Evolutionary conservation across 2,329 filamentous ascomycete genomes (phyloP), one percentile per base, ranked within the genome.

Genomic region (Monosporascus cannonballus): DNA sequence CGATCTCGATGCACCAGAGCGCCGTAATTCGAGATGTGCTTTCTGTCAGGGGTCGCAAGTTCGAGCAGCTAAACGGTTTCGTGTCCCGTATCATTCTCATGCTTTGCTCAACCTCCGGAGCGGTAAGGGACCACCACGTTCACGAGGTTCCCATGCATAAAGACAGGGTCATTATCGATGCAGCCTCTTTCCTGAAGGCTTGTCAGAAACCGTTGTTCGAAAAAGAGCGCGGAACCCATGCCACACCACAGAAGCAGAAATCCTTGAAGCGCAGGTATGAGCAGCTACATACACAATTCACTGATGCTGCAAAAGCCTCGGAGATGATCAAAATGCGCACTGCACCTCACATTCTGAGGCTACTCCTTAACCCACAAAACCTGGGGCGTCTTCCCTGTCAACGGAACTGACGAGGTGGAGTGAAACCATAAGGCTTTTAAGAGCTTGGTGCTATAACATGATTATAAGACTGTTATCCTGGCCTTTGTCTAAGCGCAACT

Each of bases 401-500:
- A 27, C 20, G 22, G 42, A 9, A 6, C 25, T 7, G 22, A 6
- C 15, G 42, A 27, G 20, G 25, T 45, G 9, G 42, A 24, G 18
- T 45, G 42, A 22, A n/a, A 9, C 3, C 17, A 45, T 22, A 25
- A n/a, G 1, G 22, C 22, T 17, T 45, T 45, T 14, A 15, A 45
- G 17, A 24, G 25, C 7, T 27, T 45, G 20, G 6, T 27, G 6
- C 22, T 27, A 14, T 22, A 59, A 4, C 34, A 50, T 1, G 54
- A 58, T 5, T 59, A 57, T 0, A 64, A 63, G 30, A 51, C 55
- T 3, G 46, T 64, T 5, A 55, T 64, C 3, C 46, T 54, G 18
- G 62, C 62, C 1, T 53, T 62, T 63, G 4, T 22, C 20, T 57
- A 38, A 17, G 51, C 56, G 6, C 53, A 59, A 34, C 36, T 62